These are phyloP conservation scores for Kwoniella mangroviensis DNA, from an alignment of 768 basidiomycete species.

Conservation along the genomic window DNA sequence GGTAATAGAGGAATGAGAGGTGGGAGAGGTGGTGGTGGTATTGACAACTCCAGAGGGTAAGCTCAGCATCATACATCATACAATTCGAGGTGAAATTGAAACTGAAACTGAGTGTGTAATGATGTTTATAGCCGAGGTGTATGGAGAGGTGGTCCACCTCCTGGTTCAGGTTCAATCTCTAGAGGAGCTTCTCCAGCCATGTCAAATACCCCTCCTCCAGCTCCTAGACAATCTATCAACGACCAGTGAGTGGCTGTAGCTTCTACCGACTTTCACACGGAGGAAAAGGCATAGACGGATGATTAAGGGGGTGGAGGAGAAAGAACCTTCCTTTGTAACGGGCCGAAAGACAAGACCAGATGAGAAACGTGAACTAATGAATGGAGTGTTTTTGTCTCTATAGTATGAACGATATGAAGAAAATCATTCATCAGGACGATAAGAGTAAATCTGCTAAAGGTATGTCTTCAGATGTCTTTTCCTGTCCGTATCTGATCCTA, in stretches of 20 bases:
- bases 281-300: background rate
- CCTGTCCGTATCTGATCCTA: background rate
- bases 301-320: background rate
- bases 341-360: background rate
- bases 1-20: constrained; percentile 23
- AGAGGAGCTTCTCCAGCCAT: constrained; percentile 29
- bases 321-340: constrained; percentile 5
- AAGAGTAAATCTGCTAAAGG: constrained; percentile 30
- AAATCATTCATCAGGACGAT: constrained; percentile 32
- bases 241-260: constrained; percentile 41
- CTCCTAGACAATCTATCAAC: constrained; percentile 41
- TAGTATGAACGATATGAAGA: constrained; percentile 46
- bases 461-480: constrained; percentile 14
- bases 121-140: constrained; percentile 36
- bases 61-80: background rate
- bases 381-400: background rate
- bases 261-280: background rate
- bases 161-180: constrained; percentile 34
- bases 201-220: constrained; percentile 11
- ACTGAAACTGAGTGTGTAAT: constrained; percentile 4
- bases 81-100: background rate
- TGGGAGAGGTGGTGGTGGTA: constrained; percentile 20
- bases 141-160: constrained; percentile 48
- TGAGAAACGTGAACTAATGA: constrained; percentile 14
- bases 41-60: constrained; percentile 13